Evolutionary conservation across 2,329 filamentous ascomycete species (phyloP), one percentile per base, ranked within the genome.

Genomic region (Cladosporium cucumerinum): DNA sequence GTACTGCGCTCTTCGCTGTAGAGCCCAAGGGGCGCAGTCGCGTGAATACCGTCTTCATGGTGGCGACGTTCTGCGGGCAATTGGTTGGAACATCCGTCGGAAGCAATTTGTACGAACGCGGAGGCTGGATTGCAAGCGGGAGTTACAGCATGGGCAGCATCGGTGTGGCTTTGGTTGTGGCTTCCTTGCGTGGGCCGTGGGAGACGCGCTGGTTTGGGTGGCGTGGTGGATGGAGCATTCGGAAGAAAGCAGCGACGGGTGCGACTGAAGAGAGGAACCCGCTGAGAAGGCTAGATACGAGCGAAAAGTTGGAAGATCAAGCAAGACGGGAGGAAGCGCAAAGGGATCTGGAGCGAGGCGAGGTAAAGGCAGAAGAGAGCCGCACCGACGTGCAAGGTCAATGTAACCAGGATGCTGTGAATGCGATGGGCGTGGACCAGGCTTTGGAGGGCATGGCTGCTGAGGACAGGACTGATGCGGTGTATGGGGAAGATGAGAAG

Each of bases 31-130:
- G 88, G 0, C 79, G 89, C 5, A 95, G 93, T 76, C 78, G 91
- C 3, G 84, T 94, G 26, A 95, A 95, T 73, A 93, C 91, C 0
- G 89, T 88, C 1, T 95, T 92, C 72, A 95, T 94, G 91, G 83
- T 93, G 0, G 82, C 84, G 8, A 87, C 86, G 0, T 94, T 94
- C 71, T 86, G 84, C 30, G 91, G 91, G 0, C 91, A 95, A 78
- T 72, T 95, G 55, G 88, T 87, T 1, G 91, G 91, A 0, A 84
- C 82, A 2, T 76, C 79, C 11, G 80, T 77, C 0, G 84, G 84
- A 0, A 86, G 84, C 67, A 78, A 81, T 52, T 74, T 88, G 14
- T 88, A 85, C 72, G 84, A 83, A 6, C 66, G 75, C 5, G 82
- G 80, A 0, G 86, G 86, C 0, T 88, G 86, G 86, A 77, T 82